Conservation (phyloP, 2,329 filamentous ascomycete genomes). For the Pyricularia sp. region DNA sequence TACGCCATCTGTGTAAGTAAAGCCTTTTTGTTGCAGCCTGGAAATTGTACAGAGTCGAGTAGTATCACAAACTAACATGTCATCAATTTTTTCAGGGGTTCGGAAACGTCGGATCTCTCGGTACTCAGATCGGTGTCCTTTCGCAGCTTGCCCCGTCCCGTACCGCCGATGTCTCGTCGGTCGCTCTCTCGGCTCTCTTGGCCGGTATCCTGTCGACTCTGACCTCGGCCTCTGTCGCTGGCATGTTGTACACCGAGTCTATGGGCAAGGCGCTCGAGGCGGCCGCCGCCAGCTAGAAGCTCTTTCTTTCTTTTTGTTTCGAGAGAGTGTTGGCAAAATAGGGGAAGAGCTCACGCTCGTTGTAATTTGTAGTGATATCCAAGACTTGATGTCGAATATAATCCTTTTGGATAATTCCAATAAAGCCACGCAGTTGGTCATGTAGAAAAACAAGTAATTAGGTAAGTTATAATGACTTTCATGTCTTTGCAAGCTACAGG, state of each 20-base stretch:
- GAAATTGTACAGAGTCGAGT: background rate
- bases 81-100: slow-evolving; percentile 44
- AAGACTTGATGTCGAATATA: background rate
- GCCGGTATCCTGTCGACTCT: slow-evolving; percentile 73
- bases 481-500: too few relatives aligned
- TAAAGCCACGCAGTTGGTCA: too few relatives aligned
- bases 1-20: slow-evolving; percentile 63
- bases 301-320: background rate
- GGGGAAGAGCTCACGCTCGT: background rate
- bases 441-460: too few relatives aligned
- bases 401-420: too few relatives aligned
- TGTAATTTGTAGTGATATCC: background rate
- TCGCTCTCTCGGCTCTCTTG: slow-evolving; percentile 69
- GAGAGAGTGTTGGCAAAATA: background rate
- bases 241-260: slow-evolving; percentile 42
- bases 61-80: background rate
- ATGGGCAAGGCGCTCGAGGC: slow-evolving; percentile 3
- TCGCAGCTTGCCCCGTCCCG: slow-evolving; percentile 70
- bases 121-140: slow-evolving; percentile 83
- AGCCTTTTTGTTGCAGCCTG: too few relatives aligned
- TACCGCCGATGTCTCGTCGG: slow-evolving; percentile 62
- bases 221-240: slow-evolving; percentile 68
- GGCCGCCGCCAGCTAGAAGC: background rate
- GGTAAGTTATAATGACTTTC: too few relatives aligned
- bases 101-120: slow-evolving; percentile 79